Conservation (phyloP, 2,329 filamentous ascomycete species). For the Diaporthe sp. region DNA sequence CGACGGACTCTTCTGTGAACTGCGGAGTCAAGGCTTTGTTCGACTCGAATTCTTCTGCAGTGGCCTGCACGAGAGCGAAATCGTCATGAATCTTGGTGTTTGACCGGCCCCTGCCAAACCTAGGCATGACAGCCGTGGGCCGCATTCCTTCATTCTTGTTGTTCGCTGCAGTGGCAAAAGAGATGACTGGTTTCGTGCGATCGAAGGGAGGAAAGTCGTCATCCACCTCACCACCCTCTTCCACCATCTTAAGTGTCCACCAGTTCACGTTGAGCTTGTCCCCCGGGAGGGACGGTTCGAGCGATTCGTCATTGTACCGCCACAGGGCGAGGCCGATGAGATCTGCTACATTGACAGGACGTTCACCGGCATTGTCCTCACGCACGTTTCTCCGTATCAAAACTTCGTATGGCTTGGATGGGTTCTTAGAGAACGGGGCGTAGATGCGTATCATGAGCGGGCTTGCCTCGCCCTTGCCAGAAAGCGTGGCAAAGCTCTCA, state of each 20-base stretch:
- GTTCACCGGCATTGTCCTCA: constrained; percentile 72
- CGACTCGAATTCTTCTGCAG: constrained; percentile 74
- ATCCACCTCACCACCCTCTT: constrained; percentile 87
- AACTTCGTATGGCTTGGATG: constrained; percentile 77
- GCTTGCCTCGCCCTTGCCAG: constrained; percentile 82
- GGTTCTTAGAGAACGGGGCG: constrained; percentile 76
- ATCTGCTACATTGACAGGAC: constrained; percentile 80
- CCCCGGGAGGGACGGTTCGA: constrained; percentile 73
- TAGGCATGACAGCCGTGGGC: constrained; percentile 66
- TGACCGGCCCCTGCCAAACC: constrained; percentile 71
- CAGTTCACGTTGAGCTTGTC: constrained; percentile 83
- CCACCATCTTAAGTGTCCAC: constrained; percentile 87
- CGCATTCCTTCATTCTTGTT: constrained; percentile 41
- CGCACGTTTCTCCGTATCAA: constrained; percentile 78
- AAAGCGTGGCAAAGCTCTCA: constrained; percentile 81
- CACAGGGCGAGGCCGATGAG: constrained; percentile 86
- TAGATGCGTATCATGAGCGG: constrained; percentile 84
- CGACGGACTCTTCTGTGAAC: constrained; percentile 67
- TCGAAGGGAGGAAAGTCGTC: constrained; percentile 87
- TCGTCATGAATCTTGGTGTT: constrained; percentile 86
- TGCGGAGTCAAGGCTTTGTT: constrained; percentile 79
- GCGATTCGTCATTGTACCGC: constrained; percentile 82
- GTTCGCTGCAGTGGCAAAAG: constrained; percentile 62
- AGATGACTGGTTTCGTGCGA: constrained; percentile 78
- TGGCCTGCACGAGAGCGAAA: constrained; percentile 83